phyloP scores from a whole-genome alignment of 306 rosid species.

The Carpinus viminea region DNA sequence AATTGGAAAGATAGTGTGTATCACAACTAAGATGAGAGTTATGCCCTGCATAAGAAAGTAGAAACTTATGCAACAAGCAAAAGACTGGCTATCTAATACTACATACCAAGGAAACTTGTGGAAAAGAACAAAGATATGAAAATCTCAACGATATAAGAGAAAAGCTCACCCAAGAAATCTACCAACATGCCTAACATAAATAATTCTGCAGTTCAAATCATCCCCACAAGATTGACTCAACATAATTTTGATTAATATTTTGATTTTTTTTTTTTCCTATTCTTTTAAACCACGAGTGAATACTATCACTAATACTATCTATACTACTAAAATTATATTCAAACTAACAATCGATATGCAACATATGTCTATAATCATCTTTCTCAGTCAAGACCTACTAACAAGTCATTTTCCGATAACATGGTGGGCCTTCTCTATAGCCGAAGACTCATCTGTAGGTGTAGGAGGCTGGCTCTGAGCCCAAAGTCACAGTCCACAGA shows the following conservation, averaged over 20 bases:
- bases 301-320: neutral
- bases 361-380: too few species aligned
- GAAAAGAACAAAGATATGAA: slow-evolving; percentile 19
- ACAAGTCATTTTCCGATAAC: too few species aligned
- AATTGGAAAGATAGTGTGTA: slow-evolving; percentile 77
- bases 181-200: slow-evolving; percentile 6
- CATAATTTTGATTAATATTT: neutral
- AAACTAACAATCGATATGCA: too few species aligned
- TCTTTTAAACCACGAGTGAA: neutral
- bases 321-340: too few species aligned
- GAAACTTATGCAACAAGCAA: neutral
- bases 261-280: too few species aligned
- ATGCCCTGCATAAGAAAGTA: slow-evolving; percentile 58
- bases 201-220: slow-evolving; percentile 11
- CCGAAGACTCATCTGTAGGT: too few species aligned
- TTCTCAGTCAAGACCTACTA: too few species aligned
- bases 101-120: slow-evolving; percentile 14
- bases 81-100: neutral
- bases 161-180: neutral
- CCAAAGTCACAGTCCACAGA: too few species aligned
- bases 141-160: slow-evolving; percentile 16
- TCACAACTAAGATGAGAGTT: slow-evolving; percentile 53
- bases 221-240: slow-evolving; percentile 1
- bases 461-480: too few species aligned
- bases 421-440: too few species aligned